phyloP scores from a whole-genome alignment of 2,329 filamentous ascomycete species.

The Talaromyces sp. region DNA sequence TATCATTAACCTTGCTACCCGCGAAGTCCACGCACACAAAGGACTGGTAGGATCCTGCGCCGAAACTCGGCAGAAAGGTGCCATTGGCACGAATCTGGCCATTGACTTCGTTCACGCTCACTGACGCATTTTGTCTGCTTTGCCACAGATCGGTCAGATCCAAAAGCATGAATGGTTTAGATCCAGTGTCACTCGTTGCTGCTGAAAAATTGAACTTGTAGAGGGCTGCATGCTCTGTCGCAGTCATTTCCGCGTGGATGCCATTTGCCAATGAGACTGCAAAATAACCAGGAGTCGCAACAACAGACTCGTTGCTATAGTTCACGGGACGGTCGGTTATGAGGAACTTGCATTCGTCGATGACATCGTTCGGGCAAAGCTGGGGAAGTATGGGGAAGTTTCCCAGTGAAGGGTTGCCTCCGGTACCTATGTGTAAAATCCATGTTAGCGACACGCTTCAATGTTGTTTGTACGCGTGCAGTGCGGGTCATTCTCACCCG shows the following conservation, averaged over 20 bases:
- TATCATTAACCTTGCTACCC: slow-evolving; percentile 52
- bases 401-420: slow-evolving; percentile 56
- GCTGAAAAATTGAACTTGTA: slow-evolving; percentile 61
- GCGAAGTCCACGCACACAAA: slow-evolving; percentile 64
- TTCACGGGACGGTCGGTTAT: slow-evolving; percentile 45
- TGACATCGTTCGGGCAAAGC: slow-evolving; percentile 54
- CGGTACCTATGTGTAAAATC: slow-evolving; percentile 31
- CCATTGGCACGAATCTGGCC: slow-evolving; percentile 59
- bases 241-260: slow-evolving; percentile 60
- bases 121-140: slow-evolving; percentile 54
- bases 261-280: slow-evolving; percentile 53
- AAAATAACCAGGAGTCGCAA: slow-evolving; percentile 60
- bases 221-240: slow-evolving; percentile 55
- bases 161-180: slow-evolving; percentile 56
- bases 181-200: slow-evolving; percentile 18
- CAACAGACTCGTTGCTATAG: slow-evolving; percentile 48
- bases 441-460: not conserved
- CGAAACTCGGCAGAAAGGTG: slow-evolving; percentile 59
- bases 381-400: slow-evolving; percentile 69
- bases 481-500: slow-evolving; percentile 36
- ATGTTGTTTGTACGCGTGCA: slow-evolving; percentile 18
- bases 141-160: slow-evolving; percentile 60
- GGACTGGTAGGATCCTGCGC: slow-evolving; percentile 53
- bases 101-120: slow-evolving; percentile 49
- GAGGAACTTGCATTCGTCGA: slow-evolving; percentile 58